Evolutionary conservation across 75 land plant genomes (phyloP), one percentile per base, ranked within the genome.

Genomic region (Pinus tabuliformis): DNA sequence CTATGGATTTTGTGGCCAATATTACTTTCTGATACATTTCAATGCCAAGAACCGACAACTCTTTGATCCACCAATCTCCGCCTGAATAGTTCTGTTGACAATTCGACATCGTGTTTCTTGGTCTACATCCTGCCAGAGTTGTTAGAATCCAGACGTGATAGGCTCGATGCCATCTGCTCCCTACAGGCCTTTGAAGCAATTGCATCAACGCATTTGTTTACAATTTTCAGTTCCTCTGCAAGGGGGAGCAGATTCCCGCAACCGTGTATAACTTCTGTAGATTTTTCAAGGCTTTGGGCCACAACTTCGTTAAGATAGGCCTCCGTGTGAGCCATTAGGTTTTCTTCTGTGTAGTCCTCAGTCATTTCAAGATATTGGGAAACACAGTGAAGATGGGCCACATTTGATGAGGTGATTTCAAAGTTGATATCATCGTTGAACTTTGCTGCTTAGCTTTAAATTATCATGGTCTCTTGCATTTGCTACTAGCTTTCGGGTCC

Each of bases 281-380:
- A 86, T 76, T 73, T 84, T 6, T 85, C 81, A 21, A 92, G 84
- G 78, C 59, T 87, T 13, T 89, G 85, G 49, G 85, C 26, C 4
- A 91, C 91, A 14, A 70, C 78, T 17, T 97, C 99, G 24, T 78
- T 89, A 9, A 97, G 82, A 75, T 78, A 95, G 49, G 77, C 65
- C 59, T 97, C 99, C 1, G 92, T 87, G 42, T 83, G 76, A 2
- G 66, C 18, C 21, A 91, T 88, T 76, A 97, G 78, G 68, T 91
- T 97, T 64, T 82, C 91, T 54, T 90, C 91, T 54, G 20, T 61
- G 49, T 85, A 89, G 37, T 88, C 93, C 39, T 97, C 98, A 6
- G 92, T 89, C 99, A 95, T 97, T 62, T 92, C 94, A n/a, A 97
- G 87, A 66, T 85, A 90, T 63, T 88, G 85, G 18, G 99, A 82